These are phyloP conservation scores for Saxophila tyrrhenica DNA, from an alignment of 495 filamentous ascomycete genomes.

Conservation along the genomic window DNA sequence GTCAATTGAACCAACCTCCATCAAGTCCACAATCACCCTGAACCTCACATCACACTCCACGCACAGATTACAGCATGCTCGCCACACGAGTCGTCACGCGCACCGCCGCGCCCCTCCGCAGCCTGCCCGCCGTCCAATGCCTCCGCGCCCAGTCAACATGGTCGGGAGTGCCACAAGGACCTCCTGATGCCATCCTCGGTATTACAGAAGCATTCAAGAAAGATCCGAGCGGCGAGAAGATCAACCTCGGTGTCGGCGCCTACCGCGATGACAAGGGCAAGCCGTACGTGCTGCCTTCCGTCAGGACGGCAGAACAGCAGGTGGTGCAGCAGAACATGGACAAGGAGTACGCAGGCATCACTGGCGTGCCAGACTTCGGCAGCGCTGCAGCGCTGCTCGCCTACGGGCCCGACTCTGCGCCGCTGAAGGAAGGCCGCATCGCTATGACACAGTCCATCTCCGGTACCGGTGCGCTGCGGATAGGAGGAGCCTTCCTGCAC, in stretches of 20 bases:
- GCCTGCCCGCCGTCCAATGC: slow-evolving; percentile 3
- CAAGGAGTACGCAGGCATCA: slow-evolving; percentile 98
- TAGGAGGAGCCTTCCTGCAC: slow-evolving; percentile 84
- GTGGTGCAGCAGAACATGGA: slow-evolving; percentile 65
- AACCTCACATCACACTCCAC: not conserved
- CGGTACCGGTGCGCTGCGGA: slow-evolving; percentile 87
- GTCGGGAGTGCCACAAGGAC: slow-evolving; percentile 23
- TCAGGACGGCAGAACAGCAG: slow-evolving; percentile 77
- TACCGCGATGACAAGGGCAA: slow-evolving; percentile 94
- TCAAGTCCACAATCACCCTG: not conserved
- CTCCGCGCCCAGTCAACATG: slow-evolving; percentile 22
- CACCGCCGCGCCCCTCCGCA: slow-evolving; percentile 5
- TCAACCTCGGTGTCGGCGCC: slow-evolving; percentile 82
- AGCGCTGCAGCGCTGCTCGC: slow-evolving; percentile 82
- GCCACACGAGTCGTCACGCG: slow-evolving; percentile 7
- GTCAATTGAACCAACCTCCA: not conserved
- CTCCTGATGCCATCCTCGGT: slow-evolving; percentile 38
- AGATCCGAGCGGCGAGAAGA: slow-evolving; percentile 82
- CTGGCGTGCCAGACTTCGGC: slow-evolving; percentile 86
- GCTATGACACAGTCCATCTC: slow-evolving; percentile 97
- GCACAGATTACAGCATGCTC: slow-evolving; percentile 11
- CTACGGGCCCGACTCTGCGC: slow-evolving; percentile 68
- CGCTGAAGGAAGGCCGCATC: slow-evolving; percentile 64
- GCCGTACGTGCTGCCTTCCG: slow-evolving; percentile 93
- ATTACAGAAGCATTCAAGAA: slow-evolving; percentile 99